Evolutionary conservation across 768 basidiomycete genomes (phyloP), one percentile per base, ranked within the genome.

Genomic region (Trametes cingulata): DNA sequence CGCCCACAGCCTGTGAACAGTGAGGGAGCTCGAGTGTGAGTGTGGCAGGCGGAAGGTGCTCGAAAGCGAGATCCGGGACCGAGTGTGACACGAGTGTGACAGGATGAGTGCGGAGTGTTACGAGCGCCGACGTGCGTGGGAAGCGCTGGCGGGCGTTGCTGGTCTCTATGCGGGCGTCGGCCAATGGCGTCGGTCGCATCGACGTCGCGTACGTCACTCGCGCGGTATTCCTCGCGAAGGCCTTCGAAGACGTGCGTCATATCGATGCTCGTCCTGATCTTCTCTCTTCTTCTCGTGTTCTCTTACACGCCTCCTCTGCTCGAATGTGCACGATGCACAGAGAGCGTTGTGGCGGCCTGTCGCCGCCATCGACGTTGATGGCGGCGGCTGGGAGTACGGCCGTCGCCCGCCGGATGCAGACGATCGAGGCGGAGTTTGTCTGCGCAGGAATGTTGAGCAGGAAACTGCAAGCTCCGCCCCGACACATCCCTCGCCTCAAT

Each of bases 381-480:
- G 14, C 4, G 14, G 14, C 6, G 17, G 14, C n/a, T 20, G 9
- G 17, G 42, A 2, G 9, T 9, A 20, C 2, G 19, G 20, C 22
- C 19, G 43, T 22, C 20, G 37, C 15, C 17, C 35, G 29, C 33
- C 46, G 24, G 37, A 48, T 48, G 45, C 45, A 29, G 36, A 27
- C 55, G 45, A 48, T 56, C 55, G 46, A 12, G 22, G 35, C 35
- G 20, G 39, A 46, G n/a, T 37, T 36, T 37, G 3, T 37, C 35
- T 37, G 3, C 54, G 54, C 45, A 24, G 33, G 7, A 55, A 55
- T 37, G 54, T 47, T 55, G 43, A 36, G 54, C 43, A 47, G 12
- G 33, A 41, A 41, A n/a, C 40, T 29, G 2, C 47, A 35, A 58
- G 50, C 20, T 58, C 50, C 56, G 47, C 56, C 36, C 56, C 50